These are phyloP conservation scores for Pseudogymnoascus sp. DNA, from an alignment of 2,329 filamentous ascomycete species.

Conservation along the genomic window DNA sequence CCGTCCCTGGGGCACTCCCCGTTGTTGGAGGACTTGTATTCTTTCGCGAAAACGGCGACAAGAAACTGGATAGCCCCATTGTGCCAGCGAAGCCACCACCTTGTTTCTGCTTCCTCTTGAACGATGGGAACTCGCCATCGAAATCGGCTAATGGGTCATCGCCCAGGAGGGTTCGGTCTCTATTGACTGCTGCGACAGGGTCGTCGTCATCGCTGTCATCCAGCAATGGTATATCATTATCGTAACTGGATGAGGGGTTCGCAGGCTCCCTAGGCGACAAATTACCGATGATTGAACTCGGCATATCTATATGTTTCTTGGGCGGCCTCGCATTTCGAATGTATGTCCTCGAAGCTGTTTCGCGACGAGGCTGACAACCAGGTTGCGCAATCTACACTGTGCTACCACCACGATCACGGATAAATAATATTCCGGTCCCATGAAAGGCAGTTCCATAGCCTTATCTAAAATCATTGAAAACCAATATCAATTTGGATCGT, in stretches of 20 bases:
- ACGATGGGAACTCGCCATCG: slow-evolving; percentile 51
- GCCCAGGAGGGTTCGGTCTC: slow-evolving; percentile 37
- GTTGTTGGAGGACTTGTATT: slow-evolving; percentile 18
- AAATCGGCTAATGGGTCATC: slow-evolving; percentile 50
- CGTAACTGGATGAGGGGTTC: slow-evolving; percentile 19
- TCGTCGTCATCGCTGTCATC: slow-evolving; percentile 38
- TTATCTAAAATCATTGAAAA: neutral
- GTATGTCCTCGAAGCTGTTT: neutral
- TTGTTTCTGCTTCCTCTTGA: slow-evolving; percentile 60
- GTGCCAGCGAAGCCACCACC: slow-evolving; percentile 8
- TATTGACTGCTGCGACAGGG: slow-evolving; percentile 21
- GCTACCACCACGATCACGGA: neutral
- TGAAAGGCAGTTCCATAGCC: neutral
- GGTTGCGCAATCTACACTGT: slow-evolving; percentile 1
- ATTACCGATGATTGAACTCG: slow-evolving; percentile 25
- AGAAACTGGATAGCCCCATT: slow-evolving; percentile 17
- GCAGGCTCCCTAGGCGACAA: slow-evolving; percentile 17
- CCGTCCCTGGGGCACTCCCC: slow-evolving; percentile 21
- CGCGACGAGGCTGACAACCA: slow-evolving; percentile 4
- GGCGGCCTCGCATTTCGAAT: slow-evolving; percentile 7
- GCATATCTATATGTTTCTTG: slow-evolving; percentile 23
- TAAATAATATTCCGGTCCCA: neutral
- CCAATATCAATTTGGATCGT: neutral
- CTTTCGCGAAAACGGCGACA: slow-evolving; percentile 23
- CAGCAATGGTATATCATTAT: slow-evolving; percentile 13